Conservation (phyloP, 805 yeast genomes). For the Monosporozyma servazzii region DNA sequence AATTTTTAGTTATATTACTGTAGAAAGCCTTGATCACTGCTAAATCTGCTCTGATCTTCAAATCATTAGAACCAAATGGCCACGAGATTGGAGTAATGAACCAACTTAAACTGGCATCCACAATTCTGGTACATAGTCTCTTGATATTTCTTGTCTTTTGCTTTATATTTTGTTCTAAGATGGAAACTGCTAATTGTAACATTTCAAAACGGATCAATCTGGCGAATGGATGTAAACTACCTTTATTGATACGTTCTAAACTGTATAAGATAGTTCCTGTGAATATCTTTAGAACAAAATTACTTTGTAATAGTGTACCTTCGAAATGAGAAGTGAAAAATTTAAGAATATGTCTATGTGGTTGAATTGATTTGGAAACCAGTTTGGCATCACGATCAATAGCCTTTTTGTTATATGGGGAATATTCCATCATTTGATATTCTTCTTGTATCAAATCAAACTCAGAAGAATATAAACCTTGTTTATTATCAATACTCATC, state of each 20-base stretch:
- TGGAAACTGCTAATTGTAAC: slow-evolving; percentile 55
- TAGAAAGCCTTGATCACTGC: slow-evolving; percentile 45
- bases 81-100: slow-evolving; percentile 51
- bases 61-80: slow-evolving; percentile 79
- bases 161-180: slow-evolving; percentile 47
- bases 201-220: slow-evolving; percentile 68
- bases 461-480: slow-evolving; percentile 55
- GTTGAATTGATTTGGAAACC: slow-evolving; percentile 44
- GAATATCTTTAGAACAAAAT: slow-evolving; percentile 58
- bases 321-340: slow-evolving; percentile 71
- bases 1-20: slow-evolving; percentile 17
- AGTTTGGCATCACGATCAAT: slow-evolving; percentile 43
- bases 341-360: slow-evolving; percentile 60
- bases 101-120: slow-evolving; percentile 72
- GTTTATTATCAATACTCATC: slow-evolving; percentile 43
- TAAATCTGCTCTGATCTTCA: slow-evolving; percentile 63
- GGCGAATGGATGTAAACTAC: slow-evolving; percentile 78
- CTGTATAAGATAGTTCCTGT: slow-evolving; percentile 53
- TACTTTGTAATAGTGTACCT: slow-evolving; percentile 65
- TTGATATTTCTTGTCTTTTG: slow-evolving; percentile 39
- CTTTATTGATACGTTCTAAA: slow-evolving; percentile 40
- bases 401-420: slow-evolving; percentile 65
- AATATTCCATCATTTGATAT: slow-evolving; percentile 71
- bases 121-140: slow-evolving; percentile 38
- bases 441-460: slow-evolving; percentile 53